These are phyloP conservation scores for Canavalia ensiformis DNA, from an alignment of 306 rosid species.

Conservation along the genomic window DNA sequence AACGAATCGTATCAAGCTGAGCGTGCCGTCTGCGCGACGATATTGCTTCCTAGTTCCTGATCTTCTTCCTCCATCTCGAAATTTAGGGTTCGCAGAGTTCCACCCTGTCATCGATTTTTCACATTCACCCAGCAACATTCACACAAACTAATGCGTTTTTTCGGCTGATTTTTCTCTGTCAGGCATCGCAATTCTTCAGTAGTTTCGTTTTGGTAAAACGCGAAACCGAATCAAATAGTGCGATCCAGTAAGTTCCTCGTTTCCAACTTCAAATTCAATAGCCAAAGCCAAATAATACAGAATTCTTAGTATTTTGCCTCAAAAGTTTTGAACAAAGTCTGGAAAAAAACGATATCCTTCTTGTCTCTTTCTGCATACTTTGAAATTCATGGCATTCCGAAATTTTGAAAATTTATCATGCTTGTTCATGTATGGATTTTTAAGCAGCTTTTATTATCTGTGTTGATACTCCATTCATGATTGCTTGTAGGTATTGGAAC, in stretches of 20 bases:
- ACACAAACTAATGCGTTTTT: not conserved
- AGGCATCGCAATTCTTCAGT: not conserved
- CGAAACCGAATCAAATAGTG: not conserved
- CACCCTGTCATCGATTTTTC: not conserved
- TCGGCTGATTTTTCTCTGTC: not conserved
- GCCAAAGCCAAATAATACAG: not conserved
- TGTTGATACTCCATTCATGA: not conserved
- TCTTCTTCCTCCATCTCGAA: constrained; percentile 2
- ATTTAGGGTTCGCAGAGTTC: constrained; percentile 30
- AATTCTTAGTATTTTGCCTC: not conserved
- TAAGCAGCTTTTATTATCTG: constrained; percentile 8
- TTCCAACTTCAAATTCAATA: not conserved
- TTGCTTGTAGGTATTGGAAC: constrained; percentile 35
- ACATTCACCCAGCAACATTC: not conserved
- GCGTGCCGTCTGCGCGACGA: not conserved
- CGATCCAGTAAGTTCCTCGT: constrained; percentile 23
- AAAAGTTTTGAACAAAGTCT: not conserved
- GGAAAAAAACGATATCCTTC: not conserved
- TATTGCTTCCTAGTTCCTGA: not conserved
- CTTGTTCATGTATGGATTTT: too few relatives aligned
- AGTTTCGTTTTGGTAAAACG: not conserved
- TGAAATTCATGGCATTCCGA: not conserved
- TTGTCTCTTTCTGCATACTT: not conserved
- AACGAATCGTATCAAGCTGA: not conserved
- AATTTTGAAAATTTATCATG: not conserved